Conservation (phyloP, 169 alveolate genomes). For the Eimeria maxima region DNA sequence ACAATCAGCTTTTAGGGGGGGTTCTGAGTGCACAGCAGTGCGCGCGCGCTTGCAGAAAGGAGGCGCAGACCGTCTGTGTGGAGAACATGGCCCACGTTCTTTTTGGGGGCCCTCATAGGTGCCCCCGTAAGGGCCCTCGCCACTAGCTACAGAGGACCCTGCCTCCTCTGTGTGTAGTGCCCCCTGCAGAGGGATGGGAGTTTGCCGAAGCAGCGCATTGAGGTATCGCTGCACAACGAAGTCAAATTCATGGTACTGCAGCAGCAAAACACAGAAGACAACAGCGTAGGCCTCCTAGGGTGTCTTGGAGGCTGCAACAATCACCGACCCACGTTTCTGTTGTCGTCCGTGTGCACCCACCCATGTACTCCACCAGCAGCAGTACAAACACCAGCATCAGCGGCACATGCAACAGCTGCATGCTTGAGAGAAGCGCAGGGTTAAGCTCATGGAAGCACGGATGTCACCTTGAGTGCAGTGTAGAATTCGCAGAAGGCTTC, state of each 20-base stretch:
- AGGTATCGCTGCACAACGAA: conserved; percentile 70
- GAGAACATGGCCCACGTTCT: not conserved
- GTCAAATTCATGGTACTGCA: conserved; percentile 76
- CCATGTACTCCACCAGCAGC: not conserved
- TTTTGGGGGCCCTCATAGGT: conserved; percentile 3
- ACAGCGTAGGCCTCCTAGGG: not conserved
- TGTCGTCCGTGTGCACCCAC: not conserved
- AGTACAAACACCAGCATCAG: not conserved
- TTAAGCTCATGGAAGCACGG: not conserved
- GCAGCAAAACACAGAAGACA: not conserved
- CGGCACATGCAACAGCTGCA: not conserved
- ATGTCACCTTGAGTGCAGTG: conserved; percentile 82
- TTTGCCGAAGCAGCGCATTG: conserved; percentile 40
- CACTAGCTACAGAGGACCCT: not conserved
- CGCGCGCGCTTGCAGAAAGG: conserved; percentile 53
- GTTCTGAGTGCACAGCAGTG: not conserved
- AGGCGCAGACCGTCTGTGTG: conserved; percentile 17
- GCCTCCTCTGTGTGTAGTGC: conserved; percentile 9
- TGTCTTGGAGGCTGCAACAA: not conserved
- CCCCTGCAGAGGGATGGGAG: conserved; percentile 47
- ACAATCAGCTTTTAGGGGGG: conserved; percentile 7
- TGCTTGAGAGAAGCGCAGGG: not conserved
- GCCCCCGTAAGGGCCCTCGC: not conserved
- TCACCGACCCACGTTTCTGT: not conserved
- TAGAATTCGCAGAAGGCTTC: conserved; percentile 86